Percentiles rank a stretch among this genome's conserved stretches.
phyloP scores from a whole-genome alignment of 2,329 filamentous ascomycete genomes.

The Fusarium decemcellulare region DNA sequence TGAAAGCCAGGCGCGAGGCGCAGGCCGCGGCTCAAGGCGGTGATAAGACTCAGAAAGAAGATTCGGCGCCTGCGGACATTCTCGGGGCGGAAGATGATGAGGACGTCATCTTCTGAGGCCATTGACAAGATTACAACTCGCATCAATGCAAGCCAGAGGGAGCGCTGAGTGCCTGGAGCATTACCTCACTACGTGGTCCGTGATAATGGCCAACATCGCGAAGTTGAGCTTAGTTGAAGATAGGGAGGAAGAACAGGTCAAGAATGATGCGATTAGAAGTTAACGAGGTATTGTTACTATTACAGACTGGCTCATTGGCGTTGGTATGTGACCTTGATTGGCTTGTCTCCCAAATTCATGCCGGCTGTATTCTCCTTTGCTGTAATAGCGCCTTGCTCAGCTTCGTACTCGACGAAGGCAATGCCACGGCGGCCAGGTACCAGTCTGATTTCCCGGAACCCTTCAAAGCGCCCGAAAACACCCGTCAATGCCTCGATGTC shows the following conservation, averaged over 20 bases:
- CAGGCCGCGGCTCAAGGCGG: slow-evolving; percentile 48
- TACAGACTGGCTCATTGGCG: slow-evolving; percentile 72
- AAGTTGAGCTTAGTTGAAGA: neutral
- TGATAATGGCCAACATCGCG: neutral
- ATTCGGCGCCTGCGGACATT: slow-evolving; percentile 69
- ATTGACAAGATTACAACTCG: neutral
- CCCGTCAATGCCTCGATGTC: slow-evolving; percentile 83
- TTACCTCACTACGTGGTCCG: neutral
- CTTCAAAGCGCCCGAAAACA: slow-evolving; percentile 91
- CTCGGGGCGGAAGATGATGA: slow-evolving; percentile 83
- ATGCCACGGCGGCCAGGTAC: slow-evolving; percentile 91
- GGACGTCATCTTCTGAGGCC: slow-evolving; percentile 84
- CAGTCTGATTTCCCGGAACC: slow-evolving; percentile 92
- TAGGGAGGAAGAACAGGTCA: neutral
- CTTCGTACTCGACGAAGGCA: slow-evolving; percentile 97
- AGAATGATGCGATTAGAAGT: neutral
- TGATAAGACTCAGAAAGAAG: slow-evolving; percentile 58
- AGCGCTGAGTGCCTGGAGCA: neutral
- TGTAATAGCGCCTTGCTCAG: slow-evolving; percentile 88
- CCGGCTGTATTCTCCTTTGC: slow-evolving; percentile 95
- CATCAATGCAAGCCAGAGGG: neutral
- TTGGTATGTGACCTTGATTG: slow-evolving; percentile 97
- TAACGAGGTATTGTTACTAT: slow-evolving; percentile 6
- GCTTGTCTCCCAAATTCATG: slow-evolving; percentile 82
- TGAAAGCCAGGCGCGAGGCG: slow-evolving; percentile 79